Evolutionary conservation across 208 protist genomes (phyloP), one percentile per base, ranked within the genome.

Genomic region (Angomonas ambiguus): DNA sequence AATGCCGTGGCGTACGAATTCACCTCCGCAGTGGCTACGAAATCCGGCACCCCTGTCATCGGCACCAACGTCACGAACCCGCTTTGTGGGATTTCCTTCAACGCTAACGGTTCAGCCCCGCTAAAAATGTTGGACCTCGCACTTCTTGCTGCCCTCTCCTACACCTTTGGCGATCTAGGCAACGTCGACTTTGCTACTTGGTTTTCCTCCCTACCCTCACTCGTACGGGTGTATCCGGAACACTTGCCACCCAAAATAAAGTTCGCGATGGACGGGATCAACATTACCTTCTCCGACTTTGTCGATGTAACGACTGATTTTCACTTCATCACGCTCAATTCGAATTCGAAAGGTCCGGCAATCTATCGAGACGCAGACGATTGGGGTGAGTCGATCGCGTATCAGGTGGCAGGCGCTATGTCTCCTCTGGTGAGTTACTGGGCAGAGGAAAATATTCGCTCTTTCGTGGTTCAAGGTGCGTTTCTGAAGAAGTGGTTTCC

Each of bases 321-420:
- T 58, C 87, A 93, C 69, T 77, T 96, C 70, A 83, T 96, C 55
- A 93, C 85, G 22, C 76, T 96, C 57, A 92, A 92, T 56, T 76
- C 77, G 20, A 93, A 96, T 70, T 87, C 66, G 66, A 67, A 79
- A n/a, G 90, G 87, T 3, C 42, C 92, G 22, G 71, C 82, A n/a
- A 13, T 93, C 25, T 88, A 93, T 58, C 82, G 87, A 13, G 75
- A 82, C 56, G 11, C 93, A 5, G 87, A 96, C 61, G 79, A 91
- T 35, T 96, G 90, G 87, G 80, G 87, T 0, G 85, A 85, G 65
- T 84, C 85, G 1, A 84, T 96, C 20, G 63, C 80, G 38, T 56
- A 93, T 34, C 85, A 92, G 68, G 58, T 83, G 1, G 83, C 90
- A 16, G 79, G 75, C 8, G 77, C 72, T 28, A 63, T 93, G 45